Evolutionary conservation across 2,329 filamentous ascomycete genomes (phyloP).

Genomic region (Aspergillus ruber): DNA sequence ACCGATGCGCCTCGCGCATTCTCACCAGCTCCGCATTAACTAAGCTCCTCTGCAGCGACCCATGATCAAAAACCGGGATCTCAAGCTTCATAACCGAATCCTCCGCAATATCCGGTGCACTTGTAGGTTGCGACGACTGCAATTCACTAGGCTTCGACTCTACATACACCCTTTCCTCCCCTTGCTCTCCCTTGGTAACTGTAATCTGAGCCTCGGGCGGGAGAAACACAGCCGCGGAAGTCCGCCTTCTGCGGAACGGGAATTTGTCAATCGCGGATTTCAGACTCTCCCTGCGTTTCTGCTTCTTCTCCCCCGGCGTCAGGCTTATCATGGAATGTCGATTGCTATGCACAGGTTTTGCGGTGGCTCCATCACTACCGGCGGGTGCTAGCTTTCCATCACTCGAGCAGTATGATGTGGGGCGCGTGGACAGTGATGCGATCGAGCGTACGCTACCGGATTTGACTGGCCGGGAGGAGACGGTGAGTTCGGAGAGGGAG

Average conservation of each 20-base stretch:
- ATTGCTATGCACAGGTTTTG: slow-evolving; percentile 1
- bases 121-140: neutral
- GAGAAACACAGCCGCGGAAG: slow-evolving; percentile 21
- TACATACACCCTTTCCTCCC: slow-evolving; percentile 32
- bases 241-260: slow-evolving; percentile 29
- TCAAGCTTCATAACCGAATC: slow-evolving; percentile 20
- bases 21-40: slow-evolving; percentile 24
- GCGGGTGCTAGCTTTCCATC: slow-evolving; percentile 22
- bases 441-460: slow-evolving; percentile 32
- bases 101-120: slow-evolving; percentile 8
- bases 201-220: slow-evolving; percentile 24
- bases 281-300: slow-evolving; percentile 25
- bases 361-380: neutral
- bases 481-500: slow-evolving; percentile 26
- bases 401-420: slow-evolving; percentile 33
- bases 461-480: slow-evolving; percentile 23
- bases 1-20: slow-evolving; percentile 25
- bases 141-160: slow-evolving; percentile 14
- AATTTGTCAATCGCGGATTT: slow-evolving; percentile 31
- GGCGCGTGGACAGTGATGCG: slow-evolving; percentile 33
- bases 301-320: slow-evolving; percentile 22
- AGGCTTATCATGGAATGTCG: slow-evolving; percentile 23
- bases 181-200: slow-evolving; percentile 18
- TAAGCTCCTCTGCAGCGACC: slow-evolving; percentile 28
- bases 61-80: slow-evolving; percentile 30